These are phyloP conservation scores for Parafenestella ontariensis DNA, from an alignment of 2,329 filamentous ascomycete genomes.

Conservation along the genomic window DNA sequence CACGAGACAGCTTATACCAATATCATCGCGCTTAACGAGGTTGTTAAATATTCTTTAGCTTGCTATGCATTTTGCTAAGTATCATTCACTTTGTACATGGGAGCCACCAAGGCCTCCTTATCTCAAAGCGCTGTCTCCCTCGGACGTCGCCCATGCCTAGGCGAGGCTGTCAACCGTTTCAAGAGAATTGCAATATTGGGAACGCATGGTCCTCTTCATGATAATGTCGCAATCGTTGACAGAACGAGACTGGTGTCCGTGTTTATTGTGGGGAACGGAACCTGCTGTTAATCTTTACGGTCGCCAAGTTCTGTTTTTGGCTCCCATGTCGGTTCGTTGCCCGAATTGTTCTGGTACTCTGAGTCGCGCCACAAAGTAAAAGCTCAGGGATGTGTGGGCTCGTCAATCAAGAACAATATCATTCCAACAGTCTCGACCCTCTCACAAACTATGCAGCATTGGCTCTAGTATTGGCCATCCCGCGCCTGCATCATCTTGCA, in stretches of 20 bases:
- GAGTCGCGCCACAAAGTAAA: conserved; percentile 13
- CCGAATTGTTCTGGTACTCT: conserved; percentile 6
- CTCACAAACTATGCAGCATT: conserved; percentile 11
- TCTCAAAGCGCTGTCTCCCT: not conserved
- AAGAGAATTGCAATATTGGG: conserved; percentile 4
- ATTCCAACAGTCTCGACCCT: conserved; percentile 1
- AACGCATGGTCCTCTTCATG: conserved; percentile 24
- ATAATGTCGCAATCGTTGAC: conserved; percentile 28
- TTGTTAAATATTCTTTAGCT: conserved; percentile 4
- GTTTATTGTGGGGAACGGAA: conserved; percentile 30
- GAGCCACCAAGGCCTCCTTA: not conserved
- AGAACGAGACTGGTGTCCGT: conserved; percentile 30
- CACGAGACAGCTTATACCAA: conserved; percentile 28
- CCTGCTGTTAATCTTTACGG: conserved; percentile 13
- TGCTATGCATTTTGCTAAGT: not conserved
- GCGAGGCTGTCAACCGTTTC: not conserved
- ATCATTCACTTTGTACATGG: not conserved
- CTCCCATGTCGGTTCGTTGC: conserved; percentile 12
- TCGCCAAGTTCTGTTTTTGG: conserved; percentile 21
- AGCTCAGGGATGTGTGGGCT: not conserved
- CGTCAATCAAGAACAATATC: not conserved
- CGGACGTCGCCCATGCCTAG: not conserved
- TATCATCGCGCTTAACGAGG: conserved; percentile 14
- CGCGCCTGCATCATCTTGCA: conserved; percentile 35
- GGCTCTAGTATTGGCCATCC: conserved; percentile 11